Evolutionary conservation across 2,329 filamentous ascomycete species (phyloP).

Genomic region (Exophiala sideris): DNA sequence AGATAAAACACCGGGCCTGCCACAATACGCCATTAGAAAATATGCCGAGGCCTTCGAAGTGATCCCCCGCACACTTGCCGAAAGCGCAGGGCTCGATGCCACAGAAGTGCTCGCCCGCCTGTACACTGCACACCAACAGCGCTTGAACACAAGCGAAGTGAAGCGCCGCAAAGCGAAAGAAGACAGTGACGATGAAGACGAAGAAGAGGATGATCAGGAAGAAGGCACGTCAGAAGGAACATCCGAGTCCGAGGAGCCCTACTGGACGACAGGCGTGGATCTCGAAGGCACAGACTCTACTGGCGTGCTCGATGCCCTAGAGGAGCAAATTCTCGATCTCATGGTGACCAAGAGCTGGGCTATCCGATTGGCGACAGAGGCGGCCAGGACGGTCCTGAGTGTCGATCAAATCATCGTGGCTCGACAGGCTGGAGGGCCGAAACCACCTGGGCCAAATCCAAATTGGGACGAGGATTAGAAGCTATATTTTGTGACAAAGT

Average conservation of each 20-base stretch:
- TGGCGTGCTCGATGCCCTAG: conserved; percentile 79
- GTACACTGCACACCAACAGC: conserved; percentile 81
- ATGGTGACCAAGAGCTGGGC: conserved; percentile 93
- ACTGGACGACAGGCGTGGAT: conserved; percentile 90
- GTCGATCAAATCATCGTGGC: conserved; percentile 99
- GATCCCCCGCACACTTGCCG: conserved; percentile 86
- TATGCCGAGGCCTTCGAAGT: conserved; percentile 98
- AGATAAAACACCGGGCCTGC: conserved; percentile 86
- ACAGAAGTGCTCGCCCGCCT: conserved; percentile 92
- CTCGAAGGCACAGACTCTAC: conserved; percentile 81
- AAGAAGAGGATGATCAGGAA: conserved; percentile 29
- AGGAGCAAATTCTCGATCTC: conserved; percentile 87
- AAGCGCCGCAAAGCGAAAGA: conserved; percentile 22
- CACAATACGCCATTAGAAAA: conserved; percentile 96
- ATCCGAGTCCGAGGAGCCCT: conserved; percentile 64
- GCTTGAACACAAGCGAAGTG: conserved; percentile 20
- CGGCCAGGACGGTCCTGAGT: conserved; percentile 86
- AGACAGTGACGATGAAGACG: conserved; percentile 23
- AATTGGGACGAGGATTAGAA: conserved; percentile 65
- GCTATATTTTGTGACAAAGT: not conserved
- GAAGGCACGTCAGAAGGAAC: conserved; percentile 36
- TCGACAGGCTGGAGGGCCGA: conserved; percentile 92
- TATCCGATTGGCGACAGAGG: conserved; percentile 93
- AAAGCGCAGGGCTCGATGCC: conserved; percentile 91
- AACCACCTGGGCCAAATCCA: conserved; percentile 91